phyloP scores from a whole-genome alignment of 2,329 filamentous ascomycete genomes.

The Epichloe gansuensis region DNA sequence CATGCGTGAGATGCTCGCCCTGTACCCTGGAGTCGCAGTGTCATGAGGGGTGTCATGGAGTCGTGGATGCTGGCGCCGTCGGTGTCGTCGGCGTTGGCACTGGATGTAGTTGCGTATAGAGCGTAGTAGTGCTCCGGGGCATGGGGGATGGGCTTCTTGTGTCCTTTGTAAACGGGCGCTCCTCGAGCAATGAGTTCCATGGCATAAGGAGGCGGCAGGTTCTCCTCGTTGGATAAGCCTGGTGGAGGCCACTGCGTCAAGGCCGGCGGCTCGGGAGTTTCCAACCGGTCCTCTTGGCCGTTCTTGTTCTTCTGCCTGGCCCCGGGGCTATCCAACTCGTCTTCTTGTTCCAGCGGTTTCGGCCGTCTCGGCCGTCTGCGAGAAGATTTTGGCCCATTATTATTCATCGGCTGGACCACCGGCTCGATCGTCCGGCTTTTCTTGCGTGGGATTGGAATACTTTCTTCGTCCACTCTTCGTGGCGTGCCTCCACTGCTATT shows the following conservation, averaged over 20 bases:
- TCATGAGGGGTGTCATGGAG: conserved; percentile 46
- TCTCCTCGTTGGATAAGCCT: conserved; percentile 33
- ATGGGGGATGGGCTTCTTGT: conserved; percentile 40
- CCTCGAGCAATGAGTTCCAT: conserved; percentile 46
- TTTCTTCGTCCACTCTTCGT: background rate
- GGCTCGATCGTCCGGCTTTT: background rate
- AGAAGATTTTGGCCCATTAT: conserved; percentile 11
- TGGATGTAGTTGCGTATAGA: conserved; percentile 37
- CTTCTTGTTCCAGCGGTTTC: conserved; percentile 17
- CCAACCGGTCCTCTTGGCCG: background rate
- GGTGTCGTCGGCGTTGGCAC: conserved; percentile 29
- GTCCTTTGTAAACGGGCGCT: conserved; percentile 42
- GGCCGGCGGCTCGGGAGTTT: background rate
- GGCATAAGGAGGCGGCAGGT: conserved; percentile 40
- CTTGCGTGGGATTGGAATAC: background rate
- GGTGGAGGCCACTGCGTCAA: conserved; percentile 41
- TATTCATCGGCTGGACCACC: background rate
- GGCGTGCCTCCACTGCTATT: background rate
- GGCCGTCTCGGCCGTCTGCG: conserved; percentile 31
- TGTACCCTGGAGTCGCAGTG: conserved; percentile 33
- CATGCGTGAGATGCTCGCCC: conserved; percentile 40
- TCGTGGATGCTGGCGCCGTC: conserved; percentile 39
- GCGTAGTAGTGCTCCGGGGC: conserved; percentile 41
- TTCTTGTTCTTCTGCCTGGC: conserved; percentile 1
- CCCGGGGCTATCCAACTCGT: background rate